phyloP scores from a whole-genome alignment of 305 asterid species.

The Andrographis paniculata region DNA sequence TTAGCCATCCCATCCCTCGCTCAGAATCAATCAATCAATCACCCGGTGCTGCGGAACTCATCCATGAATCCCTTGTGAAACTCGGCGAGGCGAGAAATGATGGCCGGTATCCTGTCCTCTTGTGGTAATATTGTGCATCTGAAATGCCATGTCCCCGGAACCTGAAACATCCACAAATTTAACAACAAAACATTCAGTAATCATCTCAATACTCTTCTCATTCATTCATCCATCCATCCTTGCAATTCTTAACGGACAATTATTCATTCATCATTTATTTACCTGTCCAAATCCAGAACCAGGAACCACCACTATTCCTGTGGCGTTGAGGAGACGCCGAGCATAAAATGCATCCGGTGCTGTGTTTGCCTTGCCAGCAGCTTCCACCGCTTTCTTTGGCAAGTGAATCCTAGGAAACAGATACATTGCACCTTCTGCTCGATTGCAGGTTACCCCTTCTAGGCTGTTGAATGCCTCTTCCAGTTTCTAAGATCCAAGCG shows the following conservation, averaged over 20 bases:
- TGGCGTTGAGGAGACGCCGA: slow-evolving; percentile 67
- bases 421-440: slow-evolving; percentile 98
- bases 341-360: slow-evolving; percentile 83
- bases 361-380: slow-evolving; percentile 57
- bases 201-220: slow-evolving; percentile 74
- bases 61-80: slow-evolving; percentile 80
- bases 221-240: slow-evolving; percentile 29
- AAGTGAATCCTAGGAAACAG: slow-evolving; percentile 73
- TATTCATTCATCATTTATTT: neutral
- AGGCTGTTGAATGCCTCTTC: slow-evolving; percentile 75
- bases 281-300: slow-evolving; percentile 99
- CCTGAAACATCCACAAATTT: too few relatives aligned
- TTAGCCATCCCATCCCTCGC: too few relatives aligned
- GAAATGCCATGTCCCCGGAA: slow-evolving; percentile 88
- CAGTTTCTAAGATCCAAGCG: slow-evolving; percentile 37
- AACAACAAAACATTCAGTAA: slow-evolving; percentile 59
- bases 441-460: slow-evolving; percentile 89
- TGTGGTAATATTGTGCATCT: slow-evolving; percentile 92
- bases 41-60: slow-evolving; percentile 57
- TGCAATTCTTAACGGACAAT: neutral
- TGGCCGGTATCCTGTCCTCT: slow-evolving; percentile 76
- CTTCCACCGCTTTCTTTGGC: slow-evolving; percentile 76
- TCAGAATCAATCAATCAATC: too few relatives aligned
- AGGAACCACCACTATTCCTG: slow-evolving; percentile 91
- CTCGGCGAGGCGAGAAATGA: slow-evolving; percentile 42